Base-by-base conservation (phyloP, 1,139 yeast species). In the Pichia inconspicua region DNA sequence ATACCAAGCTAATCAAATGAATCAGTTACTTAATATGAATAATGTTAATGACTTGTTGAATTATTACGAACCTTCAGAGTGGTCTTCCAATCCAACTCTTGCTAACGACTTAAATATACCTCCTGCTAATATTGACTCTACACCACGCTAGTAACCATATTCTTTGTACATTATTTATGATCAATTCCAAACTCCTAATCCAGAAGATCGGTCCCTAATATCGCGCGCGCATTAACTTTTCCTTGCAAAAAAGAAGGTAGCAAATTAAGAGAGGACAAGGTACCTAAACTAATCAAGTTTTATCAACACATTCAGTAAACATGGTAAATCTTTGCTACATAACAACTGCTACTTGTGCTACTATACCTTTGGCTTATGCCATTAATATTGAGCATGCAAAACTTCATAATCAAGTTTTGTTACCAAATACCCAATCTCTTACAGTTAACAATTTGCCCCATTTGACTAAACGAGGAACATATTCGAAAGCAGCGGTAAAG, bases 301-400 rank as follows among this genome's bases (percentile, higher is more conserved):
- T 22, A 22, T 22, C 22, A 22, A 22, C 5, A 22, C 22, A 22
- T 22, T 22, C 22, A 22, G 34, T 6, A 7, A 42, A 14, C 38
- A 49, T 49, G 52, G 50, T 49, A 22, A 47, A 44, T 15, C 48
- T 46, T 49, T 49, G 52, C 52, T 49, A 49, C 31, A 15, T 42
- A 30, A 11, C 44, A 5, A 17, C 35, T 10, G 7, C 34, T n/a
- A 15, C 38, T 6, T 36, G 9, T 15, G 12, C 41, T 1, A 7
- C 15, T 2, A 6, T 31, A 11, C 17, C 19, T 10, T 10, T 28
- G 2, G 31, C 19, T 4, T 1, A 28, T 17, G 40, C 40, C 3
- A 17, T 46, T 25, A 36, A 40, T 27, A 25, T 43, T 8, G 40
- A 31, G 14, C 27, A 15, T 37, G 28, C 31, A 5, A 43, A 15